Evolutionary conservation across 768 basidiomycete genomes (phyloP).

Genomic region (Chalciporus piperatus): DNA sequence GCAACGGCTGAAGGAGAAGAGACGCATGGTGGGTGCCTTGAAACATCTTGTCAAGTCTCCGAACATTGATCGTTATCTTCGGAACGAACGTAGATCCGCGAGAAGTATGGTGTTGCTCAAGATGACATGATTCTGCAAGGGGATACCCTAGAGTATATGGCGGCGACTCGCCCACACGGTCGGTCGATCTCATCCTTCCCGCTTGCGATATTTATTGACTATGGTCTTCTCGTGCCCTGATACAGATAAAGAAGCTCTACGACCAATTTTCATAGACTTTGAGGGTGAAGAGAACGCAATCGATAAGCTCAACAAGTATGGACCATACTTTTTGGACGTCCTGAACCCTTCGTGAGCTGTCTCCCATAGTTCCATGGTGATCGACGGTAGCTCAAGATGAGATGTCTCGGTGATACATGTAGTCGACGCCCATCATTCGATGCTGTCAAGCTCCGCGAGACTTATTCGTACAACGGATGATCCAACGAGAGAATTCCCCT

Average conservation of each 20-base stretch:
- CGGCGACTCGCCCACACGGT: conserved; percentile 21
- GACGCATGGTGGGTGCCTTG: conserved; percentile 15
- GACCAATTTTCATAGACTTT: conserved; percentile 13
- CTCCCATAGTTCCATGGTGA: background rate
- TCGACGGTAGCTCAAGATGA: background rate
- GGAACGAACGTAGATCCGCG: conserved; percentile 15
- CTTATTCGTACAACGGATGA: conserved; percentile 32
- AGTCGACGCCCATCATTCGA: conserved; percentile 16
- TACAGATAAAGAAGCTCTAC: conserved; percentile 16
- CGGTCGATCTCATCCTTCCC: background rate
- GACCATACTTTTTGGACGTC: conserved; percentile 17
- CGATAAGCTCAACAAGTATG: conserved; percentile 21
- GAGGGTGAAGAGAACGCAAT: conserved; percentile 13
- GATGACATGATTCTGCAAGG: conserved; percentile 20
- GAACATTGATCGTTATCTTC: background rate
- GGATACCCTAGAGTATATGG: conserved; percentile 24
- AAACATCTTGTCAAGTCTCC: background rate
- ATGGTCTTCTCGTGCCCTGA: background rate
- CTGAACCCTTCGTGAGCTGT: conserved; percentile 2
- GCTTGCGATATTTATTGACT: background rate
- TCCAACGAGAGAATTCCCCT: background rate
- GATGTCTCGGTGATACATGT: background rate
- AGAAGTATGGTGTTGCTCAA: background rate
- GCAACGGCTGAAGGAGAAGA: conserved; percentile 16
- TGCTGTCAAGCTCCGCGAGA: conserved; percentile 27